Evolutionary conservation across 2,329 filamentous ascomycete species (phyloP).

Genomic region (Geosmithia morbida): DNA sequence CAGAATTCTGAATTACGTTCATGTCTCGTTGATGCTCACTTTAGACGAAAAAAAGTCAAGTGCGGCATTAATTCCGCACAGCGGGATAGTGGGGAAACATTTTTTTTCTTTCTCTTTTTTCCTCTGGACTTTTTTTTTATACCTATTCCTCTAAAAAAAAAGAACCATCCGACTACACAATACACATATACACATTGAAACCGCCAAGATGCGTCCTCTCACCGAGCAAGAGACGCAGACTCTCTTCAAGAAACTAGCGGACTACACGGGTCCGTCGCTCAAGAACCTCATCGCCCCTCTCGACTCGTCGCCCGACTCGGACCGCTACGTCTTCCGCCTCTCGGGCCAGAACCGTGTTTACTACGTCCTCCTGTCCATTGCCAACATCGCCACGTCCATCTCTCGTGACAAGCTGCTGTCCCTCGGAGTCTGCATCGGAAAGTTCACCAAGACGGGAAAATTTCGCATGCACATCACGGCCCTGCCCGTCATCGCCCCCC

Average conservation of each 20-base stretch:
- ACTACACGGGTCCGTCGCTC: conserved; percentile 78
- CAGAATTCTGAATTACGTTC: too few relatives aligned
- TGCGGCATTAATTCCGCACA: not conserved
- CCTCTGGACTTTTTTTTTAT: not conserved
- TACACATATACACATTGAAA: not conserved
- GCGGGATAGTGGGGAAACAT: not conserved
- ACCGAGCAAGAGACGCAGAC: conserved; percentile 69
- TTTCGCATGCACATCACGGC: conserved; percentile 88
- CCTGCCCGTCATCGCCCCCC: conserved; percentile 73
- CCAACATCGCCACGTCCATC: conserved; percentile 81
- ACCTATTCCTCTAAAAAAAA: not conserved
- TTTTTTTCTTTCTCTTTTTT: not conserved
- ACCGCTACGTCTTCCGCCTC: conserved; percentile 76
- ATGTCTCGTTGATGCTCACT: too few relatives aligned
- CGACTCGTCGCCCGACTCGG: conserved; percentile 50
- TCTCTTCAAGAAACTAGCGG: conserved; percentile 83
- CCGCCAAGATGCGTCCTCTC: conserved; percentile 56
- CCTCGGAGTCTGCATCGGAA: conserved; percentile 78
- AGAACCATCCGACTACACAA: not conserved
- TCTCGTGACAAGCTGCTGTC: conserved; percentile 70
- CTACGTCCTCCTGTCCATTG: conserved; percentile 79
- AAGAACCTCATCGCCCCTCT: conserved; percentile 71
- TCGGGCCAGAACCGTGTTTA: conserved; percentile 69
- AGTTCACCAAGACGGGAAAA: conserved; percentile 94
- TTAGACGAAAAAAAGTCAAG: not conserved